Evolutionary conservation across 1,284 basidiomycete species (phyloP).

Genomic region (Puccinia coronata): DNA sequence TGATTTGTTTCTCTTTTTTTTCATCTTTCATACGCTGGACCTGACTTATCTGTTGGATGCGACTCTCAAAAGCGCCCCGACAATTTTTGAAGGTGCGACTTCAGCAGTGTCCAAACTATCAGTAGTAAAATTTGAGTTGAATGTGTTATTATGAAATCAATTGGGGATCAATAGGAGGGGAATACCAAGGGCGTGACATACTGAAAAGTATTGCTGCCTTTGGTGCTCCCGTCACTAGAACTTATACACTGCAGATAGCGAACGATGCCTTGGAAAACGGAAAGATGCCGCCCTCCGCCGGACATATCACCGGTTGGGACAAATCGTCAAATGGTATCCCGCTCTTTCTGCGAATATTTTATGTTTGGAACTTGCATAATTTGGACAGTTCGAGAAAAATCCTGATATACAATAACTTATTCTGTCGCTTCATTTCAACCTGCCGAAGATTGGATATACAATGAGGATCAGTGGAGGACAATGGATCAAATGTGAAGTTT

Average conservation of each 20-base stretch:
- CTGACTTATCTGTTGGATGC: not conserved
- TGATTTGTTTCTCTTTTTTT: no score
- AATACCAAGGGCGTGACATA: conserved; percentile 36
- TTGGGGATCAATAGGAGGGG: conserved; percentile 16
- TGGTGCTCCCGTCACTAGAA: conserved; percentile 23
- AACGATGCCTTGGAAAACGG: conserved; percentile 30
- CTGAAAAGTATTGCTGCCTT: conserved; percentile 39
- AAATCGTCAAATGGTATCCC: conserved; percentile 5
- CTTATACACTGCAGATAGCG: conserved; percentile 40
- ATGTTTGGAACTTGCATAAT: not conserved
- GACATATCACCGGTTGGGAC: conserved; percentile 48
- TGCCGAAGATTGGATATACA: conserved; percentile 44
- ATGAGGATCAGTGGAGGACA: conserved; percentile 36
- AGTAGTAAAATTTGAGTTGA: not conserved
- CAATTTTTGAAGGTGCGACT: conserved; percentile 13
- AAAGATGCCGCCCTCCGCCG: not conserved
- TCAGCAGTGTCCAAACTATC: not conserved
- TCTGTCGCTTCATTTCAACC: no score
- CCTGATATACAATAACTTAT: no score
- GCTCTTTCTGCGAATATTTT: not conserved
- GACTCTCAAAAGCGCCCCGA: conserved; percentile 10
- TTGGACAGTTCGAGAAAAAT: no score
- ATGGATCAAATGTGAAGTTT: conserved; percentile 33
- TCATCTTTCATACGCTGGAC: not conserved
- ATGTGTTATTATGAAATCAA: not conserved